phyloP scores from a whole-genome alignment of 2,329 filamentous ascomycete species.

The Sporothrix sp. region DNA sequence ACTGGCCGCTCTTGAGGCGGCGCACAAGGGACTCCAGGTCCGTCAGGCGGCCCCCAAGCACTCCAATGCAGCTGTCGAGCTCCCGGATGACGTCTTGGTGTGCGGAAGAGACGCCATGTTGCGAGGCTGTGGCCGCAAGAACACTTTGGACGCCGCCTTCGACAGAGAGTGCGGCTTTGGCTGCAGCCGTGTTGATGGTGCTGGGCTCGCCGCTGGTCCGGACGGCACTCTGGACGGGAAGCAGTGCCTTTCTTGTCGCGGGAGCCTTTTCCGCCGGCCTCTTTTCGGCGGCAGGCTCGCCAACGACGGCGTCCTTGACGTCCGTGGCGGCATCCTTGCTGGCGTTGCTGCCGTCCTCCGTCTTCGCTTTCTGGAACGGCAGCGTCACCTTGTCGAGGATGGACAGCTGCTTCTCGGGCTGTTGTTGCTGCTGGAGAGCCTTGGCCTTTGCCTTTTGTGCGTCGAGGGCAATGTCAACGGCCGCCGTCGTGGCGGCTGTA shows the following conservation, averaged over 20 bases:
- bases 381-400: conserved; percentile 8
- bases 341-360: not conserved
- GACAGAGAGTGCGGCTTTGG: conserved; percentile 6
- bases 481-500: not conserved
- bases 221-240: not conserved
- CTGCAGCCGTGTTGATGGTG: conserved; percentile 8
- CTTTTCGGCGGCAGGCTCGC: not conserved
- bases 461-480: not conserved
- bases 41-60: conserved; percentile 82
- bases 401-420: conserved; percentile 1
- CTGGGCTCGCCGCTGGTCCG: not conserved
- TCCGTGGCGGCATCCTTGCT: not conserved
- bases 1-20: conserved; percentile 78
- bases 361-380: conserved; percentile 10
- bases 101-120: not conserved
- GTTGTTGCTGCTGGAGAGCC: not conserved
- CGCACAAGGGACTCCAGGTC: conserved; percentile 92
- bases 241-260: not conserved
- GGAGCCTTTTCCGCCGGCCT: not conserved
- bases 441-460: conserved; percentile 6
- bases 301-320: not conserved
- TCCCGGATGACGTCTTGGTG: conserved; percentile 47
- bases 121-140: not conserved
- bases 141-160: not conserved
- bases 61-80: conserved; percentile 70